phyloP scores from a whole-genome alignment of 108 stramenopile species.

The Aurantiochytrium sp. region DNA sequence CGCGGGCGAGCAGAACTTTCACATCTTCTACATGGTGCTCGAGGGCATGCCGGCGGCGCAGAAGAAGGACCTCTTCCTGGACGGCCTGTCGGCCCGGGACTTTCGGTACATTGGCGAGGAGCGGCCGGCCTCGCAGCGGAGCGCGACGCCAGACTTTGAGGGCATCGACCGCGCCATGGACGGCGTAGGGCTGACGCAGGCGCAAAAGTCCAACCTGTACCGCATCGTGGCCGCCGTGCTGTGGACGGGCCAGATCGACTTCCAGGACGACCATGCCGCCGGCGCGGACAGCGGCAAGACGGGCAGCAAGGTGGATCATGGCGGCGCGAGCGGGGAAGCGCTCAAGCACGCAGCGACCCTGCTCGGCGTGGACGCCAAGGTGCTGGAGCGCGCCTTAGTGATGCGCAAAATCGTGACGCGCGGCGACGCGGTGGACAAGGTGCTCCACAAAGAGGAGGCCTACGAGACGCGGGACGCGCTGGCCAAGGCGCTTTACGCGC shows the following conservation, averaged over 20 bases:
- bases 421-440: conserved; percentile 28
- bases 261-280: conserved; percentile 1
- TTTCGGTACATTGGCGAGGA: conserved; percentile 37
- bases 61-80: neutral
- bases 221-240: conserved; percentile 78
- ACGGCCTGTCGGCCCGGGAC: neutral
- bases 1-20: conserved; percentile 89
- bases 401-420: conserved; percentile 23
- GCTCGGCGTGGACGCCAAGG: conserved; percentile 66
- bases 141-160: neutral
- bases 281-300: conserved; percentile 9
- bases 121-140: neutral
- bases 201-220: conserved; percentile 66
- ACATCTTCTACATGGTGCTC: conserved; percentile 93
- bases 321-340: neutral
- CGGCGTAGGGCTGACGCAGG: conserved; percentile 42
- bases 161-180: conserved; percentile 17
- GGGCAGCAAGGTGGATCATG: neutral
- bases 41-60: conserved; percentile 29
- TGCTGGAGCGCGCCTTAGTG: conserved; percentile 32
- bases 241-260: conserved; percentile 60
- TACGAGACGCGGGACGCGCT: conserved; percentile 32
- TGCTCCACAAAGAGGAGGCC: conserved; percentile 21
- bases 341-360: conserved; percentile 67
- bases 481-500: conserved; percentile 42